Evolutionary conservation across 306 rosid species (phyloP).

Genomic region (Pterocarpus santalinus): DNA sequence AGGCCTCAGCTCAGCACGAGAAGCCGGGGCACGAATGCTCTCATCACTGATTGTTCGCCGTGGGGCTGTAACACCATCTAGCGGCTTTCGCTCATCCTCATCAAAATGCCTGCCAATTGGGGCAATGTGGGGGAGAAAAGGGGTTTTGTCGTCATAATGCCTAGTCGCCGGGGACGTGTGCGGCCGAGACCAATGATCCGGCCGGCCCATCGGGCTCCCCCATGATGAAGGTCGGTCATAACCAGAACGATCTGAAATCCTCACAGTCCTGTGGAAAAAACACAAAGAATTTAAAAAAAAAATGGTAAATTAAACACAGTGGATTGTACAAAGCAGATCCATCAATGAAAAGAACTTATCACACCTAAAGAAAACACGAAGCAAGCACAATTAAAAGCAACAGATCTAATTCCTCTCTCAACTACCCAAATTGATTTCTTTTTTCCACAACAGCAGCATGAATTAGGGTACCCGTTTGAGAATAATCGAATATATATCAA

Average conservation of each 20-base stretch:
- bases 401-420: conserved; percentile 47
- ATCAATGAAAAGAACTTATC: conserved; percentile 8
- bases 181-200: conserved; percentile 89
- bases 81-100: conserved; percentile 96
- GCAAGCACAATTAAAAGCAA: not conserved
- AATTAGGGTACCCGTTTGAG: not conserved
- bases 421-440: not conserved
- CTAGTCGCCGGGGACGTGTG: conserved; percentile 88
- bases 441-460: not conserved
- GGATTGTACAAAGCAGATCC: conserved; percentile 47
- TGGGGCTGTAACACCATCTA: conserved; percentile 73
- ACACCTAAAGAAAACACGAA: not conserved
- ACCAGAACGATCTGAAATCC: conserved; percentile 78
- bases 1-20: conserved; percentile 63
- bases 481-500: conserved; percentile 17
- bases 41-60: conserved; percentile 81
- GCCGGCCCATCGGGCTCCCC: conserved; percentile 74
- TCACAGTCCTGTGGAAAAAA: conserved; percentile 57
- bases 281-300: not conserved
- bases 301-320: not conserved
- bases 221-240: conserved; percentile 77
- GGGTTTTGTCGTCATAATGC: conserved; percentile 84
- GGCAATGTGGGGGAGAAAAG: conserved; percentile 67
- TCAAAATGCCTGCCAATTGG: conserved; percentile 94
- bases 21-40: conserved; percentile 59